Conservation (phyloP, 1,284 basidiomycete genomes). For the Trichosporon sp. region DNA sequence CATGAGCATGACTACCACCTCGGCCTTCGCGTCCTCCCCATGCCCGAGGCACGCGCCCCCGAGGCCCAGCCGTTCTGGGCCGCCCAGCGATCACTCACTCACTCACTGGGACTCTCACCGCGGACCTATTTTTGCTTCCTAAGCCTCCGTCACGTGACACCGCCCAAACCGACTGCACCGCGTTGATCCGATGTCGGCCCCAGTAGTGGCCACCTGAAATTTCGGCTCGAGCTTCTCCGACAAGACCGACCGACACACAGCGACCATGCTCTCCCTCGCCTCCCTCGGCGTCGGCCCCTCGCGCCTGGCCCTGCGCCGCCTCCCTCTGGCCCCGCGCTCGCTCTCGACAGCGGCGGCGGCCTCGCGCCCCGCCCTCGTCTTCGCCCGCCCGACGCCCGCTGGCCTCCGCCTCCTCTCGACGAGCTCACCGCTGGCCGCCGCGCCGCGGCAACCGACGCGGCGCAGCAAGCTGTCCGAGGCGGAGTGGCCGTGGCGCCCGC, state of each 20-base stretch:
- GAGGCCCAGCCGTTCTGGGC: not conserved
- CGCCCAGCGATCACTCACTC: too few relatives aligned
- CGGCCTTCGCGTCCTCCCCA: not conserved
- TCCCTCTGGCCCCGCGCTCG: too few relatives aligned
- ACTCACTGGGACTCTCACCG: not conserved
- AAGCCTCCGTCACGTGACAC: not conserved
- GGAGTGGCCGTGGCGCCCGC: conserved; percentile 21
- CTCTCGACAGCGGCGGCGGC: too few relatives aligned
- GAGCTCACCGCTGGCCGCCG: not conserved
- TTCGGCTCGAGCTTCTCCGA: not conserved
- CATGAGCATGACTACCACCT: not conserved
- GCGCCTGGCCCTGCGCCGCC: not conserved
- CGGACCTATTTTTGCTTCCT: not conserved
- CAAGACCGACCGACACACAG: not conserved
- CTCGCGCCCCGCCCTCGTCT: not conserved
- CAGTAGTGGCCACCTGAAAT: not conserved
- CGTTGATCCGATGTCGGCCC: not conserved
- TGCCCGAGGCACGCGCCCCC: not conserved
- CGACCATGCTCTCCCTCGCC: conserved; percentile 7
- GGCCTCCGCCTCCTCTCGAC: not conserved
- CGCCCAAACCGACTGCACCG: not conserved
- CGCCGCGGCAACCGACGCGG: not conserved
- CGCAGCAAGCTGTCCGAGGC: not conserved
- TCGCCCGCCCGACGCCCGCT: not conserved
- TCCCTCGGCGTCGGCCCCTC: conserved; percentile 8